Evolutionary conservation across 139 green algal species (phyloP).

Genomic region (Coelastrella sp.): DNA sequence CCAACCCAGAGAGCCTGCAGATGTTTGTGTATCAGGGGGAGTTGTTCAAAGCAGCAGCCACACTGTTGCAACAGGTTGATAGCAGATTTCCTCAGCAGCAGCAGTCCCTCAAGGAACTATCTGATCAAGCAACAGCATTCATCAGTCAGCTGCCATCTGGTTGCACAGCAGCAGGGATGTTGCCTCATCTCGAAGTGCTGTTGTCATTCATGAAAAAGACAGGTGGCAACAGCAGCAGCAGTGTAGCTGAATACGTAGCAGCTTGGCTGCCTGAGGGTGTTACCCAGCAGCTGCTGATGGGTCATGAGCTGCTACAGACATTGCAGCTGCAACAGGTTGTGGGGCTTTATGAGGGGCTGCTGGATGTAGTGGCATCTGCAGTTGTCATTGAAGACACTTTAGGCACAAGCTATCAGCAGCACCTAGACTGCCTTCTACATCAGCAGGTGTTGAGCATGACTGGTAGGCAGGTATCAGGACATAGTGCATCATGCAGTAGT

Average conservation of each 20-base stretch:
- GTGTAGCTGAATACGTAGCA: neutral
- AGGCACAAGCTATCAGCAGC: neutral
- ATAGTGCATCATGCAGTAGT: neutral
- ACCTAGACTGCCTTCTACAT: neutral
- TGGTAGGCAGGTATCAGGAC: neutral
- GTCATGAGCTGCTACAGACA: neutral
- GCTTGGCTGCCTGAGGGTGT: slow-evolving; percentile 1
- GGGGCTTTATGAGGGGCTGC: neutral
- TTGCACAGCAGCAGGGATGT: neutral
- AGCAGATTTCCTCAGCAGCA: slow-evolving; percentile 2
- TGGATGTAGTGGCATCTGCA: slow-evolving; percentile 5
- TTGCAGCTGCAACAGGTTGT: slow-evolving; percentile 28
- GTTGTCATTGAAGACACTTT: slow-evolving; percentile 1
- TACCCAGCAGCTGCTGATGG: slow-evolving; percentile 3
- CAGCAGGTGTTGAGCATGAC: slow-evolving; percentile 10
- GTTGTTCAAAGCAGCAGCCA: neutral
- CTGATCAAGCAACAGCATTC: neutral
- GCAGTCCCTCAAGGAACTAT: neutral
- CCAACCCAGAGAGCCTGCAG: neutral
- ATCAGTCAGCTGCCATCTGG: neutral
- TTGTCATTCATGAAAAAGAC: slow-evolving; percentile 21
- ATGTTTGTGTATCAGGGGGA: slow-evolving; percentile 8
- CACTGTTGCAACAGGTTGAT: neutral
- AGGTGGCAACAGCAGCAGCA: neutral
- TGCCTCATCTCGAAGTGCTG: slow-evolving; percentile 15